Percentiles rank a stretch among this genome's conserved stretches.
These are phyloP conservation scores for Puya raimondii DNA, from an alignment of 176 grass and related monocot species.

Conservation along the genomic window DNA sequence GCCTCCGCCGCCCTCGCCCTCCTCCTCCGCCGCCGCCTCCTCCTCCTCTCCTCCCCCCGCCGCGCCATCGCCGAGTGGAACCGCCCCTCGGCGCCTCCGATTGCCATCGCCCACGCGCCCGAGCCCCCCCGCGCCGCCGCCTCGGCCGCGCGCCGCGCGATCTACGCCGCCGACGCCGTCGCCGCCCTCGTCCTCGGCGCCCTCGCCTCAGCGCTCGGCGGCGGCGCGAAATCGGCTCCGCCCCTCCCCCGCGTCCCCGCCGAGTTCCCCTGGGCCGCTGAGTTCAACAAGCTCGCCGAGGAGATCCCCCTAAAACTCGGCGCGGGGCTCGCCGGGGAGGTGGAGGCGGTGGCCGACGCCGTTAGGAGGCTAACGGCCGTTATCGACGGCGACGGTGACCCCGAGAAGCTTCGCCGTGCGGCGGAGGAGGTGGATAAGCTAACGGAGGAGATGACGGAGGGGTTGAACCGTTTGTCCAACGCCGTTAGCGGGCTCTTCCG, in stretches of 20 bases:
- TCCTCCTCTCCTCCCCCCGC: constrained; percentile 45
- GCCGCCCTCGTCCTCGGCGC: constrained; percentile 35
- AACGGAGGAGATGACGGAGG: constrained; percentile 46
- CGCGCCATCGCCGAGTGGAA: constrained; percentile 15
- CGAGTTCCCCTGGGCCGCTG: constrained; percentile 42
- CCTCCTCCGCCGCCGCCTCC: constrained; percentile 49
- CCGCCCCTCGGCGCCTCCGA: constrained; percentile 6
- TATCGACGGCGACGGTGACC: constrained; percentile 6
- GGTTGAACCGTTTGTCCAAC: constrained; percentile 36
- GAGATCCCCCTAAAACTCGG: constrained; percentile 17
- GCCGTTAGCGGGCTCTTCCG: constrained; percentile 58
- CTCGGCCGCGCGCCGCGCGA: constrained; percentile 26
- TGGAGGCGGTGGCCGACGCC: constrained; percentile 36
- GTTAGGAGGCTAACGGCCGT: constrained; percentile 19
- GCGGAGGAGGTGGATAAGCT: constrained; percentile 36
- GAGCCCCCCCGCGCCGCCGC: constrained; percentile 15
- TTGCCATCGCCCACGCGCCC: constrained; percentile 13
- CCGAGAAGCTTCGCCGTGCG: constrained; percentile 4
- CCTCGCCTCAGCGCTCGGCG: constrained; percentile 6
- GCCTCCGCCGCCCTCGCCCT: constrained; percentile 35
- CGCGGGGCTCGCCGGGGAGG: constrained; percentile 11
- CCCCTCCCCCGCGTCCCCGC: constrained; percentile 7
- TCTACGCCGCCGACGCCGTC: constrained; percentile 48
- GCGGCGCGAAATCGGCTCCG: background rate
- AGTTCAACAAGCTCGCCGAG: constrained; percentile 46